phyloP scores from a whole-genome alignment of 495 filamentous ascomycete species.

The Penicillium longicatenatum region DNA sequence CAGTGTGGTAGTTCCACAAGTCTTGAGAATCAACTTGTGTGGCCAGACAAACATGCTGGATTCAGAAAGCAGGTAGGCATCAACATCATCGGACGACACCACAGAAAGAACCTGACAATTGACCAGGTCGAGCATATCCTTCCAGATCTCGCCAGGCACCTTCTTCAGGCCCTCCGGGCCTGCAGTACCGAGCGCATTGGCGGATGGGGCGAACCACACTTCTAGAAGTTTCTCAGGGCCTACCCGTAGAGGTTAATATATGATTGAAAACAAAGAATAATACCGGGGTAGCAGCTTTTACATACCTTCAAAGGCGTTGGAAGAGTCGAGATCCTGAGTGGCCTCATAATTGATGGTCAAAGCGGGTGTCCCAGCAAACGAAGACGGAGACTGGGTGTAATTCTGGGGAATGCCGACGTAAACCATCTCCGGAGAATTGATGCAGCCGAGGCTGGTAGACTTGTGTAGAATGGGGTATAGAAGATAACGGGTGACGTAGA shows the following conservation, averaged over 20 bases:
- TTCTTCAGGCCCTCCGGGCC: constrained; percentile 81
- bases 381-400: constrained; percentile 79
- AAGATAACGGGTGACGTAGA: constrained; percentile 30
- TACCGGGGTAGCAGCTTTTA: not conserved
- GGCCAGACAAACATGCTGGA: constrained; percentile 99
- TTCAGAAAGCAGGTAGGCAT: constrained; percentile 97
- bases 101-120: constrained; percentile 98
- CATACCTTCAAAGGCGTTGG: constrained; percentile 93
- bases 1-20: constrained; percentile 95
- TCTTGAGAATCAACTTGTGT: constrained; percentile 98
- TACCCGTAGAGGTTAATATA: constrained; percentile 30
- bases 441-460: constrained; percentile 25
- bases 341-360: constrained; percentile 97
- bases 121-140: constrained; percentile 95
- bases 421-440: constrained; percentile 68
- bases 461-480: constrained; percentile 13
- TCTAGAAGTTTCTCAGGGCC: constrained; percentile 97
- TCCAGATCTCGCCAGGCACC: constrained; percentile 83
- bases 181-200: constrained; percentile 69
- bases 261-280: not conserved
- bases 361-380: constrained; percentile 74
- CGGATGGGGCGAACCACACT: constrained; percentile 93
- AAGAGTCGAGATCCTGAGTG: constrained; percentile 91
- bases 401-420: constrained; percentile 74
- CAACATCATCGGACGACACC: constrained; percentile 90